Base-by-base conservation (phyloP, 805 yeast species). In the Candida qinlingensis region DNA sequence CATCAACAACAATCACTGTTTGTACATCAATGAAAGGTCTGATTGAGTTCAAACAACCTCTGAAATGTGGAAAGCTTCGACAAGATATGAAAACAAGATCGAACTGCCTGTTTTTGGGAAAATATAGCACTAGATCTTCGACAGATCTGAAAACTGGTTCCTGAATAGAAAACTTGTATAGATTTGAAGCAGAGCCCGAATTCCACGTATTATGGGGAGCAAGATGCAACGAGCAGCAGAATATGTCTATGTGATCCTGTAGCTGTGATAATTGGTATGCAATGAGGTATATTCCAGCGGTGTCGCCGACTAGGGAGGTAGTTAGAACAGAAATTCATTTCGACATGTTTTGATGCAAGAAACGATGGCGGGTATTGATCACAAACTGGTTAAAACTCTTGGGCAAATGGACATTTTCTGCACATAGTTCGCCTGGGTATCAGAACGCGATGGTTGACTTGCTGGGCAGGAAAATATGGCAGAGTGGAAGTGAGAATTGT, bases 1-100 rank as follows among this genome's bases (percentile, higher is more conserved):
- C 50, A 35, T 58, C 61, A 34, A 55, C 48, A 6, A 54, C 25
- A 8, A 56, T 39, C 35, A 51, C 34, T 1, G 59, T 39, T 3
- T 41, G 40, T 11, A 29, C 10, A 1, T 37, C 30, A 3, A 41
- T 31, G 25, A 41, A 44, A 1, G 13, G 8, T 13, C 36, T 27
- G 4, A 44, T 3, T 7, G 19, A 8, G 3, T 25, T n/a, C 37
- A 57, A 41, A 6, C 37, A 29, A 12, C 37, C 46, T 12, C 43
- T 28, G 9, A 42, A 52, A 4, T 41, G 35, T 2, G 54, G 55
- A 2, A 52, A 29, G 29, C 47, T 53, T 12, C 49, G 30, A 13
- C 50, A 49, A 2, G 55, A 42, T 4, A 58, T 31, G 36, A 56
- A 41, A 3, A 56, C 37, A 7, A 57, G 41, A 31, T 53, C 54